Percentiles rank a stretch among this genome's conserved stretches.
Conservation (phyloP, 2,329 filamentous ascomycete genomes). For the Orbilia ellipsospora region DNA sequence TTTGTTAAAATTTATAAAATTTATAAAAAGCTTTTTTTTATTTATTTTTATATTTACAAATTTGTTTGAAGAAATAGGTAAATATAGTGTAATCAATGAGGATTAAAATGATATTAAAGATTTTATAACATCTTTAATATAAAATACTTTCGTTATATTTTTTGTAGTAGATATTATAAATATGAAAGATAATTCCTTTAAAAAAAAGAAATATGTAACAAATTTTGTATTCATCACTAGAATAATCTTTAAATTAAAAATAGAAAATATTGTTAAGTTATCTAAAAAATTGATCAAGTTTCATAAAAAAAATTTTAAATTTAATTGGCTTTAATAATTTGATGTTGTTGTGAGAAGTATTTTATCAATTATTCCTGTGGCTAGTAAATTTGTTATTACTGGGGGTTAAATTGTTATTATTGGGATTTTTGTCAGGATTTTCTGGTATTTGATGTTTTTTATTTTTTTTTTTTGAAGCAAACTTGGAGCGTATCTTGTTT, state of each 20-base stretch:
- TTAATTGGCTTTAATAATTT: no score
- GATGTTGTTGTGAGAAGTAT: not conserved
- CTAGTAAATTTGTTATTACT: not conserved
- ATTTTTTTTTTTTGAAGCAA: not conserved
- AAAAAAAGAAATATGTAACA: slow-evolving; percentile 1
- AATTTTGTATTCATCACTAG: slow-evolving; percentile 1
- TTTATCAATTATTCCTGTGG: not conserved
- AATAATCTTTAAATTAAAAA: not conserved
- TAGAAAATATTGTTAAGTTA: not conserved
- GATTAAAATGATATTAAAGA: not conserved
- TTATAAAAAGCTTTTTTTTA: not conserved
- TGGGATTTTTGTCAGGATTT: not conserved
- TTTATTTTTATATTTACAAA: slow-evolving; percentile 7
- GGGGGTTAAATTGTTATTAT: not conserved
- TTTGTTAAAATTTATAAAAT: not conserved
- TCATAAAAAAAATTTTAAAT: no score
- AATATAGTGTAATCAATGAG: not conserved
- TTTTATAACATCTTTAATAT: not conserved
- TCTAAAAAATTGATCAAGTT: slow-evolving; percentile 12
- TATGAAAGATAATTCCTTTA: slow-evolving; percentile 8
- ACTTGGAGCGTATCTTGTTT: not conserved
- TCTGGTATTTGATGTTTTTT: not conserved
- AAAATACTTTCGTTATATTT: slow-evolving; percentile 15
- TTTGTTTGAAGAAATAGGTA: slow-evolving; percentile 5
- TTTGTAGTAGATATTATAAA: slow-evolving; percentile 4